Base-by-base conservation (phyloP, 2,329 filamentous ascomycete genomes). In the Cercospora citrullina region DNA sequence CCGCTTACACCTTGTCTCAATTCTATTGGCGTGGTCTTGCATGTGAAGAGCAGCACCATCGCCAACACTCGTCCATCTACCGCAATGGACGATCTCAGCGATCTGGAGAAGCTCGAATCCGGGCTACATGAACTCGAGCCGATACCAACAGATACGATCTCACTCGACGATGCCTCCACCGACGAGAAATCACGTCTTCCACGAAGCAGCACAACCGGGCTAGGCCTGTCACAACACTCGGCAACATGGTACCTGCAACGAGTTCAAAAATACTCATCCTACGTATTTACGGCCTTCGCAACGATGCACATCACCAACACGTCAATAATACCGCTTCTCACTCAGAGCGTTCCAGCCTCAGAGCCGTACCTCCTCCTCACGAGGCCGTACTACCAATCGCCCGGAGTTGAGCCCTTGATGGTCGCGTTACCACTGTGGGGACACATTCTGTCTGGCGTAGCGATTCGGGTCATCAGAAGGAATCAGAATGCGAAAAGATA, bases 331-430 rank as follows among this genome's bases (percentile, higher is more conserved):
- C 93, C 93, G 0, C 87, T 95, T 42, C 74, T 89, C 60, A 92
- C 91, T 48, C 87, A 85, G 66, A 92, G 91, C 57, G 87, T 95
- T 6, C 82, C 90, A 8, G 86, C 88, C 63, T 91, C 91, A 68
- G 94, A 97, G 77, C 89, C 89, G 60, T 96, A 93, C 80, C 89
- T 98, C 60, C 90, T 98, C 71, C 91, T 97, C 79, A 94, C 93
- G 30, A 89, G 94, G 69, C 94, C 96, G 60, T 89, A 95, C 79
- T 98, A 98, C 83, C 94, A 97, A 80, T 94, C 92, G 23, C 86
- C 90, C 1, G 82, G 92, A 16, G 85, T 91, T 62, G 94, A 97
- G 77, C 92, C 93, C 3, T 81, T 96, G 21, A 85, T 98, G 69
- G 87, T 98, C 68, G 88, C 86, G 53, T 79, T 93, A 1, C 93